phyloP scores from a whole-genome alignment of 148 eudicot species.

The Nyssa sinensis region DNA sequence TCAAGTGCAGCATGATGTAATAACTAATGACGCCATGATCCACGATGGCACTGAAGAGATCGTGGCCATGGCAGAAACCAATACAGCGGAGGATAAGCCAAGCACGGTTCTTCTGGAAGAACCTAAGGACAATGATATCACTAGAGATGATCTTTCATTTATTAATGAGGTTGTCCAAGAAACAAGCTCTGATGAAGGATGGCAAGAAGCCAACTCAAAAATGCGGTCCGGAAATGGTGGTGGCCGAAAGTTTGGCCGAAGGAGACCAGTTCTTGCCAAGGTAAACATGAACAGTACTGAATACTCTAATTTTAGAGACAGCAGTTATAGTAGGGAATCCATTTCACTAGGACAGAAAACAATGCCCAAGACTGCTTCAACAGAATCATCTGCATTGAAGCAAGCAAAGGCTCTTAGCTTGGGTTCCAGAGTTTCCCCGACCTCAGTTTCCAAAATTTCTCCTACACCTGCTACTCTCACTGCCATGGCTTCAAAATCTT shows the following conservation, averaged over 20 bases:
- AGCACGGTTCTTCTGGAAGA: constrained; percentile 32
- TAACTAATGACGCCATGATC: constrained; percentile 18
- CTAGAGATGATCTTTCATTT: constrained; percentile 28
- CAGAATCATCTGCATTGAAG: constrained; percentile 41
- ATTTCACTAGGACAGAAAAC: constrained; percentile 39
- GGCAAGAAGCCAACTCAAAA: constrained; percentile 94
- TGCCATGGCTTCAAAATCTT: constrained; percentile 73
- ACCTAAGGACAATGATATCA: constrained; percentile 22
- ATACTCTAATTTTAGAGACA: constrained; percentile 39
- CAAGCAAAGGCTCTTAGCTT: constrained; percentile 37
- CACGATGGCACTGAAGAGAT: constrained; percentile 27
- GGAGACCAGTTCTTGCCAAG: constrained; percentile 66
- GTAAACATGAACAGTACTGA: constrained; percentile 50
- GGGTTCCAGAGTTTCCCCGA: constrained; percentile 23
- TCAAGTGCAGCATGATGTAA: constrained; percentile 33
- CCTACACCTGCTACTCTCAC: constrained; percentile 32
- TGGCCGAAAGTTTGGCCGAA: constrained; percentile 46
- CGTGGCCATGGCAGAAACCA: constrained; percentile 23
- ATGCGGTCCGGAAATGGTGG: constrained; percentile 49
- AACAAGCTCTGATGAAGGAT: constrained; percentile 75
- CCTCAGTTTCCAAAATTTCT: constrained; percentile 30
- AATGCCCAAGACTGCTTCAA: constrained; percentile 29
- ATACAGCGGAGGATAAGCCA: constrained; percentile 23
- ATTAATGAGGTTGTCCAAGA: constrained; percentile 41
- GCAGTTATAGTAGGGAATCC: constrained; percentile 38